Evolutionary conservation across 1,284 basidiomycete species (phyloP).

Genomic region (Ceratobasidium sp.): DNA sequence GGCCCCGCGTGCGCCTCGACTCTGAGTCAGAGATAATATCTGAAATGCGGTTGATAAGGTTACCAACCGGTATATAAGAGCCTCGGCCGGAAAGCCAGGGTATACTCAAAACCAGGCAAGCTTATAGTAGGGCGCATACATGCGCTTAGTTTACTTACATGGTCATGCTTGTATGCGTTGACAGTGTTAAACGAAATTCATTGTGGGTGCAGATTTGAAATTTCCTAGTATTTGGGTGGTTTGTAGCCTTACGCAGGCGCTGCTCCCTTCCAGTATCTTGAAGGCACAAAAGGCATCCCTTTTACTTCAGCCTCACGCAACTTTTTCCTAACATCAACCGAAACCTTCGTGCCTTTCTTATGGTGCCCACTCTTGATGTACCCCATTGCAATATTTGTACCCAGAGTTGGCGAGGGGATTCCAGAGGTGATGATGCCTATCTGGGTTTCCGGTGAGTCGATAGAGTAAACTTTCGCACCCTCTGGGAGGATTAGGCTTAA

Average conservation of each 20-base stretch:
- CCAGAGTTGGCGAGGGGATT: slow-evolving; percentile 93
- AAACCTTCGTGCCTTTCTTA: slow-evolving; percentile 90
- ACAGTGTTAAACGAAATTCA: slow-evolving; percentile 5
- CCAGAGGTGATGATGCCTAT: slow-evolving; percentile 89
- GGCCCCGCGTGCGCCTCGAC: neutral
- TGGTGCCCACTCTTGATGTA: slow-evolving; percentile 87
- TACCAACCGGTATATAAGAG: too few species aligned
- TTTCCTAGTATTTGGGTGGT: neutral
- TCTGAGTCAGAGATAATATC: neutral
- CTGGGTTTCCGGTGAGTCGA: slow-evolving; percentile 63
- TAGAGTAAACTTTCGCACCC: slow-evolving; percentile 82
- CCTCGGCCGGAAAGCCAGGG: too few species aligned
- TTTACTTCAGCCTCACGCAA: slow-evolving; percentile 76
- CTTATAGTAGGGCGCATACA: neutral
- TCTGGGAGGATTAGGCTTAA: slow-evolving; percentile 64
- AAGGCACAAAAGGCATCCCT: slow-evolving; percentile 84
- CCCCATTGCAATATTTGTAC: slow-evolving; percentile 96
- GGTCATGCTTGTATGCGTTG: neutral
- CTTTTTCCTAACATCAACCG: slow-evolving; percentile 85
- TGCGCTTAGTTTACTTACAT: neutral
- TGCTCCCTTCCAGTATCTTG: slow-evolving; percentile 76
- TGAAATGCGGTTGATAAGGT: too few species aligned
- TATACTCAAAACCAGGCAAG: too few species aligned
- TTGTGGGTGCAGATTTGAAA: too few species aligned
- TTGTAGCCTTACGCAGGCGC: neutral